Evolutionary conservation across 1,284 basidiomycete species (phyloP).

Genomic region (Apiotrichum sp.): DNA sequence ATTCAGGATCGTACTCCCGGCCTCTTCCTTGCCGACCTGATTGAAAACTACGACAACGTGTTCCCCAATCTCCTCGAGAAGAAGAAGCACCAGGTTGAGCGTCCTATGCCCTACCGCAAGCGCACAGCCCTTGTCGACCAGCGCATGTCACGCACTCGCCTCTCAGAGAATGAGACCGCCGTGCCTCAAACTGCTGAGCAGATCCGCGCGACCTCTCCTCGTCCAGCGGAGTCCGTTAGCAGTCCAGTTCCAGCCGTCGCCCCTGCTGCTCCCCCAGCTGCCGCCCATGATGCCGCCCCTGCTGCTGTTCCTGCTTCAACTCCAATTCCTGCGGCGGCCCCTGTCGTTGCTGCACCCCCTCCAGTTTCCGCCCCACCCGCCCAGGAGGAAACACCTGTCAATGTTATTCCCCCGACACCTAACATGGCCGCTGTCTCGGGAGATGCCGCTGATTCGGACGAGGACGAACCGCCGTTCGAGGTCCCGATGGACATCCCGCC

Average conservation of each 20-base stretch:
- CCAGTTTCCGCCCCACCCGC: too few relatives aligned
- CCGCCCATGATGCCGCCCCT: constrained; percentile 21
- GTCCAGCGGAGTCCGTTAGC: background rate
- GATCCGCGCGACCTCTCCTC: constrained; percentile 12
- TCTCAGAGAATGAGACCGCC: constrained; percentile 44
- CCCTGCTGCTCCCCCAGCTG: too few relatives aligned
- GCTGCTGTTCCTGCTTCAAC: constrained; percentile 32
- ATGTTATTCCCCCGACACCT: constrained; percentile 10
- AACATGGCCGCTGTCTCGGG: constrained; percentile 12
- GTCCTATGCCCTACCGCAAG: constrained; percentile 72
- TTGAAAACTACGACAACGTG: constrained; percentile 67
- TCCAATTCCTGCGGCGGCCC: constrained; percentile 45
- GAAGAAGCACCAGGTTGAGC: constrained; percentile 78
- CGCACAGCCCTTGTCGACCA: constrained; percentile 83
- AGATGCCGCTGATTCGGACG: constrained; percentile 2
- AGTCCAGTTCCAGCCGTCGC: background rate
- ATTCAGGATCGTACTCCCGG: constrained; percentile 76
- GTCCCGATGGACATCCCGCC: background rate
- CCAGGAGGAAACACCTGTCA: background rate
- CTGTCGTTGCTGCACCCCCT: constrained; percentile 26
- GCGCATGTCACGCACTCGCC: constrained; percentile 58
- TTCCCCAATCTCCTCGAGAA: constrained; percentile 72
- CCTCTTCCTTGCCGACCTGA: constrained; percentile 76
- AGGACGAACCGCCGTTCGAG: constrained; percentile 1
- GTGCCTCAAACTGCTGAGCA: constrained; percentile 50